A percentile compares a stretch with the other conserved stretches of the same genome.
phyloP scores from a whole-genome alignment of 108 stramenopile species.

The Skeletonema marinoi region DNA sequence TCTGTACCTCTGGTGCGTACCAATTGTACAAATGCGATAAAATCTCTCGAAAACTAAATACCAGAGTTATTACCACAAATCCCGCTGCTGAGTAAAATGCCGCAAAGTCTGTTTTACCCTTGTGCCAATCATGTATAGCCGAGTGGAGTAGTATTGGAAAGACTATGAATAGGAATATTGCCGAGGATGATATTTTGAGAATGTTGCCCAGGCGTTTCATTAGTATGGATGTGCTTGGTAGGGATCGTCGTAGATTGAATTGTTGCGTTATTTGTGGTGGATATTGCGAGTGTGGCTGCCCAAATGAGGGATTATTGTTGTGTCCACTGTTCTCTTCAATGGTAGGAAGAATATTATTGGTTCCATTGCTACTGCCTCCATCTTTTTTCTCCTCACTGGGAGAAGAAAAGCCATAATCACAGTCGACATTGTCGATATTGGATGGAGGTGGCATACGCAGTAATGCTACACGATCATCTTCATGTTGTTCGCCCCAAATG shows the following conservation, averaged over 20 bases:
- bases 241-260: constrained; percentile 10
- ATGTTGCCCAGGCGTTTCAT: constrained; percentile 25
- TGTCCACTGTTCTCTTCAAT: not conserved
- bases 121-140: constrained; percentile 29
- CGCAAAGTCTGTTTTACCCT: constrained; percentile 57
- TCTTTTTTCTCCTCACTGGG: not conserved
- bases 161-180: constrained; percentile 37
- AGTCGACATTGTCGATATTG: not conserved
- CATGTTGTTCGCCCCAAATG: not conserved
- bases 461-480: not conserved
- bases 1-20: constrained; percentile 67
- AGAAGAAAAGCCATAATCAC: not conserved
- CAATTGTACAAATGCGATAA: constrained; percentile 70
- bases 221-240: constrained; percentile 17
- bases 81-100: constrained; percentile 81
- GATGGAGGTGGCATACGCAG: constrained; percentile 6
- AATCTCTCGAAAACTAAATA: constrained; percentile 70
- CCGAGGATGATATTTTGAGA: constrained; percentile 35
- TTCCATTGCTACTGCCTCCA: not conserved
- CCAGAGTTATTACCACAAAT: constrained; percentile 78
- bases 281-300: not conserved
- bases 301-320: not conserved
- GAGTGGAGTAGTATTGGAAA: constrained; percentile 38
- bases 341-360: not conserved
- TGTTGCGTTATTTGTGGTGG: not conserved